Base-by-base conservation (phyloP, 1,284 basidiomycete genomes). In the Ganoderma sp. region DNA sequence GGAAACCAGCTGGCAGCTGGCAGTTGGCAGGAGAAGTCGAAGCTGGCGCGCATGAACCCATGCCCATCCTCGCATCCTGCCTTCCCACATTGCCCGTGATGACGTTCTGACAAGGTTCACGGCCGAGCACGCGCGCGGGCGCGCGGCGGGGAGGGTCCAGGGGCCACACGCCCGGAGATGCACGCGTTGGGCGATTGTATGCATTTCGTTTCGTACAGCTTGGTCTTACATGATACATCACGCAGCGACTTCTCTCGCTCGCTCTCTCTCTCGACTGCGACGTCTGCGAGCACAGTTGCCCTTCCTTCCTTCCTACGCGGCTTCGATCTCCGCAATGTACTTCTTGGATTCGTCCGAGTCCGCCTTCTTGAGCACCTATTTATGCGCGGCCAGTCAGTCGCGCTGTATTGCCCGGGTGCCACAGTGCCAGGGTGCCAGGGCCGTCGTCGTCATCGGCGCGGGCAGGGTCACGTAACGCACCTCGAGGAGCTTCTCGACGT, bases 401-500 rank as follows among this genome's bases (percentile, higher is more conserved):
- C 39, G 41, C 37, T 28, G 14, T n/a, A 60, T 42, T 39, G 58
- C 37, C n/a, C 25, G 56, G 19, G 56, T n/a, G 48, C 42, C 37
- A 39, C 8, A 10, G 37, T 39, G 37, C 32, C 32, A 32, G 32
- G 32, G 32, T 32, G 32, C 32, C 32, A 32, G 32, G 32, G 32
- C 5, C 32, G 32, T 32, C 32, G 37, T 39, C 37, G 37, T 39
- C 37, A 10, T 60, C 65, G 67, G 61, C 37, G 63, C 50, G 17
- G 50, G 17, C 28, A 57, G 52, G 58, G 17, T 41, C 48, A 56
- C 48, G 52, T 3, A 37, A 81, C 88, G 75, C 73, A 93, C 95
- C 82, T 84, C 82, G 72, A 90, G 74, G 72, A 97, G 84, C 73
- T 88, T 87, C 67, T 87, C 85, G 69, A 96, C 92, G 76, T 97